Conservation (phyloP, 768 basidiomycete genomes). For the Albatrellus ellisii region DNA sequence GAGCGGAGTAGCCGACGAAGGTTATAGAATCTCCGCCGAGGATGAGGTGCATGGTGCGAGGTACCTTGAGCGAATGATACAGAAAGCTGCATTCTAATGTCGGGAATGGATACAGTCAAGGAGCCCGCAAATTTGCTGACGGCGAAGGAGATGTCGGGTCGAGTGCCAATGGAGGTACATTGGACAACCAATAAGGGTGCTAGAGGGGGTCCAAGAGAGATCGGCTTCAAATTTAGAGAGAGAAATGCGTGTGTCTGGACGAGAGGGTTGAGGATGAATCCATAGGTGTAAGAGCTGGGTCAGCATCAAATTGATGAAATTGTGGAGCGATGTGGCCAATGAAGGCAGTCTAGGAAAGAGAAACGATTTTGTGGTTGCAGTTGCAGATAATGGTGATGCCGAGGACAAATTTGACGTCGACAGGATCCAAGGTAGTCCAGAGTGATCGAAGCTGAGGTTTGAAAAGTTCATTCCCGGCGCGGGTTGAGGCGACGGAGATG, state of each 20-base stretch:
- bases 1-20: background rate
- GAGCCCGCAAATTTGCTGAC: constrained; percentile 12
- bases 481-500: constrained; percentile 17
- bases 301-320: constrained; percentile 19
- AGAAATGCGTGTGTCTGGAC: constrained; percentile 1
- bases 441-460: constrained; percentile 15
- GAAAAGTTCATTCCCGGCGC: constrained; percentile 2
- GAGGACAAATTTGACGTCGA: constrained; percentile 17
- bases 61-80: constrained; percentile 26
- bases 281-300: constrained; percentile 22
- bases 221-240: background rate
- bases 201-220: constrained; percentile 9
- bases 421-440: constrained; percentile 21
- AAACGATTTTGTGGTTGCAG: constrained; percentile 12
- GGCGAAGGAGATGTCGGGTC: constrained; percentile 6
- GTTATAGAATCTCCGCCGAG: constrained; percentile 6
- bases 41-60: constrained; percentile 13
- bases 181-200: constrained; percentile 15
- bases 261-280: constrained; percentile 15
- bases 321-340: constrained; percentile 15
- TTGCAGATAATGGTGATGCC: constrained; percentile 21
- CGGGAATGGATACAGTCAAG: constrained; percentile 15
- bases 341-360: constrained; percentile 18
- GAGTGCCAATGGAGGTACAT: constrained; percentile 13
- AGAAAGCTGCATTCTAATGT: constrained; percentile 27